Evolutionary conservation across 169 alveolate species (phyloP), one percentile per base, ranked within the genome.

Genomic region (Eimeria maxima): DNA sequence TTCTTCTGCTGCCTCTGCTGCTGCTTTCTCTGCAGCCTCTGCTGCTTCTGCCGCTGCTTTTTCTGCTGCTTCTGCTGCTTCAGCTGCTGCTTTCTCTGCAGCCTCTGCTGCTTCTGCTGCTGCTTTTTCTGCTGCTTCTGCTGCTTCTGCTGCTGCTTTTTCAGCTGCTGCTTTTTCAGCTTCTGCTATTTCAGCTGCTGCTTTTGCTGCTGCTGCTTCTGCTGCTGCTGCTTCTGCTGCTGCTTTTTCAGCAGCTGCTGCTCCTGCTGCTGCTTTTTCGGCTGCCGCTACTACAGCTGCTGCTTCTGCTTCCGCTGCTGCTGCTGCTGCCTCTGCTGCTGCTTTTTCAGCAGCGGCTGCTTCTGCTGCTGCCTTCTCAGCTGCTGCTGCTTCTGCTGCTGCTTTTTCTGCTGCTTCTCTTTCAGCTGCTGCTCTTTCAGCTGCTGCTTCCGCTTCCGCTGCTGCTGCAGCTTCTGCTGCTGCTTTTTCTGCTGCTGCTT

Each of bases 91-190:
- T 73, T 44, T 50, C 38, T 18, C 84, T 73, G 50, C 50, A 29
- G 44, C 50, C 8, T 5, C 84, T n/a, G 8, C 50, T 8, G 10
- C 18, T 38, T 18, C 47, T 73, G 44, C 55, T 73, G 84, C 84
- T n/a, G 44, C 22, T 20, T 5, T 22, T 73, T 13, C 44, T 73
- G 84, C 84, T 73, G 50, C 84, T n/a, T 11, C 50, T 42, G 84
- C 84, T 29, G 50, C 50, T 73, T 44, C 55, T 73, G 84, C 84
- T 29, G 84, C 50, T 73, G 74, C 74, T 65, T 16, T n/a, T 16
- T 10, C 74, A 22, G 74, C 42, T 65, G 74, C 74, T 65, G 74
- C 74, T 65, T 16, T n/a, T n/a, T n/a, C n/a, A n/a, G 50, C 84
- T n/a, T 11, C 57, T 11, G 87, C 87, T 38, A 29, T 24, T 76